Evolutionary conservation across 495 filamentous ascomycete species (phyloP).

Genomic region (Podospora pseudocomata): DNA sequence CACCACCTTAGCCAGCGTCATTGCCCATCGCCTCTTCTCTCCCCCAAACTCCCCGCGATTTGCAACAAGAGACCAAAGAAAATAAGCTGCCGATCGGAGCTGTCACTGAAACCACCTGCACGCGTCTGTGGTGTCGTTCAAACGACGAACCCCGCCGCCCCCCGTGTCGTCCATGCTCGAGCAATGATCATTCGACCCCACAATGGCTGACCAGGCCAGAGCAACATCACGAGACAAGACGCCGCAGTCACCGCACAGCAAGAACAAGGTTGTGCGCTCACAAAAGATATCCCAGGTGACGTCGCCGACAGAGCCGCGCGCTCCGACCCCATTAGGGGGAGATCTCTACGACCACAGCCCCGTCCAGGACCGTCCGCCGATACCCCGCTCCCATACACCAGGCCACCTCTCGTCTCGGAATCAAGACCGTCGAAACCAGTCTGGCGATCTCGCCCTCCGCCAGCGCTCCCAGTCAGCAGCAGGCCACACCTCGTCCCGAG

Average conservation of each 20-base stretch:
- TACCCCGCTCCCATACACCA: constrained; percentile 50
- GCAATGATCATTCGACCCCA: constrained; percentile 33
- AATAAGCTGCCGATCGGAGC: not conserved
- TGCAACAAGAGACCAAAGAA: not conserved
- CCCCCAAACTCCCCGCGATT: not conserved
- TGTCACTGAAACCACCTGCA: not conserved
- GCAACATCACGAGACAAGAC: constrained; percentile 25
- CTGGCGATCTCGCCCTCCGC: constrained; percentile 47
- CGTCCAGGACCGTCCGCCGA: constrained; percentile 30
- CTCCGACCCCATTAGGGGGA: constrained; percentile 19
- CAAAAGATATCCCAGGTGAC: constrained; percentile 37
- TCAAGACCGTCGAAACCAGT: constrained; percentile 43
- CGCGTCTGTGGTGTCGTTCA: not conserved
- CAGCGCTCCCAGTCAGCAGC: constrained; percentile 48
- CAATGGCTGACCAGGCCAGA: constrained; percentile 40
- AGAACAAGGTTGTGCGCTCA: constrained; percentile 39
- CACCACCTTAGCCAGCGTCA: constrained; percentile 3
- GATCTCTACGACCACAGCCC: constrained; percentile 29
- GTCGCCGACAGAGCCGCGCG: constrained; percentile 31
- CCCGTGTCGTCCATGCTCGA: constrained; percentile 19
- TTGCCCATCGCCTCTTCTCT: not conserved
- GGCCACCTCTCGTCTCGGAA: constrained; percentile 52
- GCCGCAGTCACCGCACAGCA: constrained; percentile 31
- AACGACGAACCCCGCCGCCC: not conserved
- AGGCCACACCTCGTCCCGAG: constrained; percentile 17